Conservation (phyloP, 192 early-diverging fungal genomes). For the Coemansia sp. region DNA sequence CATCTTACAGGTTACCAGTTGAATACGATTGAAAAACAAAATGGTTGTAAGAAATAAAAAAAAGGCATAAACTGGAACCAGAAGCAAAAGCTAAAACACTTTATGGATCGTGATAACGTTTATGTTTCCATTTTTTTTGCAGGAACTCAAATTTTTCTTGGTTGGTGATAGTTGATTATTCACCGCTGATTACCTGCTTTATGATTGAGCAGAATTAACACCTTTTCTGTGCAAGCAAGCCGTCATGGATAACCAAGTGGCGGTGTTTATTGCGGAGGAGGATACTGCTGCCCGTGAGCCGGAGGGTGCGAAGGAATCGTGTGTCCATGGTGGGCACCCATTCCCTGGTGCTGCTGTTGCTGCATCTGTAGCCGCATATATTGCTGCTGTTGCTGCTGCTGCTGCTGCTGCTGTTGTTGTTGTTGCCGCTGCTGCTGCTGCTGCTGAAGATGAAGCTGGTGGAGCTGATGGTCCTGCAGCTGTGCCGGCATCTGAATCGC, state of each 20-base stretch:
- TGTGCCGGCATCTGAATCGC: slow-evolving; percentile 29
- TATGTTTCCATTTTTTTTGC: too few relatives aligned
- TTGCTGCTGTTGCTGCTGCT: slow-evolving; percentile 19
- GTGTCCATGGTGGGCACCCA: slow-evolving; percentile 15
- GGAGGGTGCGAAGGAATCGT: slow-evolving; percentile 15
- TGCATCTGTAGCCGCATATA: slow-evolving; percentile 19
- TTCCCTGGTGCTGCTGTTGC: slow-evolving; percentile 31
- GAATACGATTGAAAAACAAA: background rate
- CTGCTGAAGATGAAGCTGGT: slow-evolving; percentile 33
- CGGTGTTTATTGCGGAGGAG: slow-evolving; percentile 8
- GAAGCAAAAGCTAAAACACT: too few relatives aligned
- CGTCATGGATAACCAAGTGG: too few relatives aligned
- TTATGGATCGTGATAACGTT: too few relatives aligned
- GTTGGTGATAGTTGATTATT: too few relatives aligned
- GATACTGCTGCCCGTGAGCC: slow-evolving; percentile 13
- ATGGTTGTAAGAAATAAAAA: background rate
- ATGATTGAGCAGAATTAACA: too few relatives aligned
- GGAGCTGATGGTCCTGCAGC: slow-evolving; percentile 38
- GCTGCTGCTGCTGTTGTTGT: slow-evolving; percentile 25
- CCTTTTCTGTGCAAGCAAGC: too few relatives aligned
- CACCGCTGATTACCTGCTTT: too few relatives aligned
- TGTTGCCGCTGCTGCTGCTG: slow-evolving; percentile 41
- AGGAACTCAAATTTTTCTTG: too few relatives aligned
- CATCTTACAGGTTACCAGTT: slow-evolving; percentile 10
- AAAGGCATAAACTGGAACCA: background rate